Evolutionary conservation across 2,329 filamentous ascomycete genomes (phyloP), one percentile per base, ranked within the genome.

Genomic region (Colletotrichum brevisporum): DNA sequence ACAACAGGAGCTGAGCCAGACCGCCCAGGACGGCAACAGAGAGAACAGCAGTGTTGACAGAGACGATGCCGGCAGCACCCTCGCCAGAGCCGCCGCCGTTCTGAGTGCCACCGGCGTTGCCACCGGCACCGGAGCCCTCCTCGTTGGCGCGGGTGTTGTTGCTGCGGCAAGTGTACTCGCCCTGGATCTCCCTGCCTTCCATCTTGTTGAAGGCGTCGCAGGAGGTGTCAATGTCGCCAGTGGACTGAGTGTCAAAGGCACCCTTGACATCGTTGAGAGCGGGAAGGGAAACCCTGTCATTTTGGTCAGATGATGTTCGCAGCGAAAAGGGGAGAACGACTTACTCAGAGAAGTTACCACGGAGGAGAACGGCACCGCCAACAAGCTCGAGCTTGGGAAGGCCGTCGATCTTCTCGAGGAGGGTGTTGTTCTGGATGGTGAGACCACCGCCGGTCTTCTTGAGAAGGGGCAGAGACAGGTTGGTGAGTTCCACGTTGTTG

Each of bases 381-480:
- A 98, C 89, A 63, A 84, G 88, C 77, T 88, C 78, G 31, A 99
- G 88, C 72, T 85, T 78, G 71, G 88, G 86, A 83, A 98, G 92
- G 41, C 89, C 89, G 72, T 88, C 81, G 65, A 98, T 85, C 70
- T 83, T 79, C 65, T 82, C 75, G 41, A 98, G 88, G 64, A 85
- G 84, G 70, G 94, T 93, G 91, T 98, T 98, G 89, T 97, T 97
- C 82, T 93, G 91, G 77, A 99, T 89, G 75, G 92, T 90, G 79
- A 97, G 89, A 79, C 92, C 94, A 83, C 94, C 95, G 74, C 88
- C 89, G 76, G 97, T 88, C 63, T 83, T 87, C 73, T 85, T 86
- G 53, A 98, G 86, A 24, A 78, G 54, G 55, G 92, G 91, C 82
- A 97, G 88, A 69, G 91, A 90, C 81, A 98, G 86, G 88, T 97